Percentiles rank a stretch among this genome's conserved stretches.
These are phyloP conservation scores for Xylaria sp. DNA, from an alignment of 2,329 filamentous ascomycete genomes.

Conservation along the genomic window DNA sequence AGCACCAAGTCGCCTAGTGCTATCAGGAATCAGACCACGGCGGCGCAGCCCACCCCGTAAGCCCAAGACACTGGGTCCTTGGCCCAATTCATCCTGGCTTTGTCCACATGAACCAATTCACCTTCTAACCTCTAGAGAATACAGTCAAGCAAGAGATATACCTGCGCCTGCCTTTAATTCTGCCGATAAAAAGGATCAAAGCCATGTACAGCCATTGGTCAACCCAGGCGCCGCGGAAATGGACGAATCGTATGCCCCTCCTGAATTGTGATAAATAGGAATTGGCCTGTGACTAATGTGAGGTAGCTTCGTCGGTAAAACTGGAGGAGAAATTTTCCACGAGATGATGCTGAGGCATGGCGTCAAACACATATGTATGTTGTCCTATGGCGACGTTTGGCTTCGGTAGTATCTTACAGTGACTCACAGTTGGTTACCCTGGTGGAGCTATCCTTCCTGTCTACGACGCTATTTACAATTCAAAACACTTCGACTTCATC, in stretches of 20 bases:
- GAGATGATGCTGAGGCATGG: constrained; percentile 97
- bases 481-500: constrained; percentile 94
- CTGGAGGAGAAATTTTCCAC: constrained; percentile 95
- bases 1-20: constrained; percentile 56
- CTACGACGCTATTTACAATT: constrained; percentile 99
- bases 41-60: constrained; percentile 64
- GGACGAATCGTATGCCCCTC: constrained; percentile 78
- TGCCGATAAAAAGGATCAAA: constrained; percentile 56
- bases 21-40: constrained; percentile 62
- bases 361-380: constrained; percentile 95
- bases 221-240: constrained; percentile 70
- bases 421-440: constrained; percentile 78
- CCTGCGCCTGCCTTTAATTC: constrained; percentile 73
- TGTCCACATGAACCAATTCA: constrained; percentile 3
- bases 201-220: constrained; percentile 77
- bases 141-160: constrained; percentile 66
- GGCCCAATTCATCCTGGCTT: neutral
- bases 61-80: constrained; percentile 48
- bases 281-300: constrained; percentile 25
- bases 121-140: constrained; percentile 21
- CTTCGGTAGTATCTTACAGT: constrained; percentile 21
- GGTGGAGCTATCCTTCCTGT: constrained; percentile 97
- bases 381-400: neutral
- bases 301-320: constrained; percentile 88
- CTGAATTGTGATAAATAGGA: neutral